phyloP scores from a whole-genome alignment of 1,139 yeast genomes.

The Saccharomycopsis crataegensis region DNA sequence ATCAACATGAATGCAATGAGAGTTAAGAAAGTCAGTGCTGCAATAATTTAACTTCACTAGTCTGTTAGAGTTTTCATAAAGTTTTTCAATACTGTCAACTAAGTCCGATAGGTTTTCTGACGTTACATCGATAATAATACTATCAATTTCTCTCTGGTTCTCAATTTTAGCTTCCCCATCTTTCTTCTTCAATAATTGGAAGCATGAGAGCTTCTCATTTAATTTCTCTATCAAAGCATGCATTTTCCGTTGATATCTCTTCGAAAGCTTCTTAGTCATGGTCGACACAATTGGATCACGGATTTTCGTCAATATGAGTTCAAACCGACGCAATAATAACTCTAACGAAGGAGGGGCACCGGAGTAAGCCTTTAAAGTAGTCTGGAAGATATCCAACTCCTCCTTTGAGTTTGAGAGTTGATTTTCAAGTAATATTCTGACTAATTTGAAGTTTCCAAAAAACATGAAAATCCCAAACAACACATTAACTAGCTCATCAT shows the following conservation, averaged over 20 bases:
- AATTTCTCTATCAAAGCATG: not conserved
- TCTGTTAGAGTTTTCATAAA: constrained; percentile 14
- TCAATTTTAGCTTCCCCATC: not conserved
- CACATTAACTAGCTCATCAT: constrained; percentile 13
- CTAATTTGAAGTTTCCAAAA: constrained; percentile 10
- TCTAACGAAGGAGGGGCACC: constrained; percentile 8
- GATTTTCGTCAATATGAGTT: constrained; percentile 6
- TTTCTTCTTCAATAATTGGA: constrained; percentile 2
- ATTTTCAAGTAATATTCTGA: constrained; percentile 13
- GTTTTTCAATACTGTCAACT: constrained; percentile 6
- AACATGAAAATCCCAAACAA: constrained; percentile 13
- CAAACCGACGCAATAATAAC: constrained; percentile 1
- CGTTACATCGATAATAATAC: constrained; percentile 2
- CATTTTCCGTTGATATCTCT: not conserved
- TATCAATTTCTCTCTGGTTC: constrained; percentile 6
- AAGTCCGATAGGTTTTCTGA: not conserved
- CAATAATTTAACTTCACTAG: not conserved
- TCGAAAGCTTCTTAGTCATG: no score
- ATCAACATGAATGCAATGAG: constrained; percentile 4
- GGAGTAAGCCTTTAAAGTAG: not conserved
- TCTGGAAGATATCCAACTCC: constrained; percentile 2
- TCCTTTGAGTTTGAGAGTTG: not conserved
- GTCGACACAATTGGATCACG: not conserved
- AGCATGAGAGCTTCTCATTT: constrained; percentile 6
- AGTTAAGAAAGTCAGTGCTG: constrained; percentile 1